Percentiles rank a stretch among this genome's conserved stretches.
Evolutionary conservation across 208 protist genomes (phyloP).

Genomic region (Leishmania gerbilli): DNA sequence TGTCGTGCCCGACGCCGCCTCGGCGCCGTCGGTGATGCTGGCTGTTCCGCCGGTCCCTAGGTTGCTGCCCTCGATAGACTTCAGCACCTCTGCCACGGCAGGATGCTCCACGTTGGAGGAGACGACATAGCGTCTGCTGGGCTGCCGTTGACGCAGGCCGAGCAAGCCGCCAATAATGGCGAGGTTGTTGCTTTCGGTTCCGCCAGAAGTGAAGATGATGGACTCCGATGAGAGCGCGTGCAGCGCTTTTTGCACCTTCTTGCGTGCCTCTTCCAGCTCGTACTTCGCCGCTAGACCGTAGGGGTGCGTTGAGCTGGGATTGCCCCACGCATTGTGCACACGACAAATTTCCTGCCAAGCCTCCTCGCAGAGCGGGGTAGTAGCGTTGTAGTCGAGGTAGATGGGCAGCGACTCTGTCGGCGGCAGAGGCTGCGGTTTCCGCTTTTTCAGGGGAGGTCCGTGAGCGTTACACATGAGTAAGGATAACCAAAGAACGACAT

Average conservation of each 20-base stretch:
- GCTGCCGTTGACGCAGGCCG: slow-evolving; percentile 35
- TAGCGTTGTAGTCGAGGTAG: slow-evolving; percentile 95
- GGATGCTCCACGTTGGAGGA: slow-evolving; percentile 87
- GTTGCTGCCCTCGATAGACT: slow-evolving; percentile 31
- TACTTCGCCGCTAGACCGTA: slow-evolving; percentile 86
- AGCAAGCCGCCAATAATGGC: slow-evolving; percentile 80
- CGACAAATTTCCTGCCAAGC: slow-evolving; percentile 76
- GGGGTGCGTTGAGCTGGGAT: slow-evolving; percentile 88
- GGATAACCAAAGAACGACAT: neutral
- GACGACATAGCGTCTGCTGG: slow-evolving; percentile 55
- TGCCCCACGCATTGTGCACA: slow-evolving; percentile 80
- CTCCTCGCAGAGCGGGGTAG: slow-evolving; percentile 85
- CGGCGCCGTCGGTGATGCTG: neutral
- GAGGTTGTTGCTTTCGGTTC: slow-evolving; percentile 94
- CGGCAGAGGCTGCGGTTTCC: slow-evolving; percentile 54
- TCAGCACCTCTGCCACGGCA: slow-evolving; percentile 84
- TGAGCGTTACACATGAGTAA: slow-evolving; percentile 67
- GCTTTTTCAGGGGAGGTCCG: slow-evolving; percentile 66
- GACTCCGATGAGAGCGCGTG: slow-evolving; percentile 41
- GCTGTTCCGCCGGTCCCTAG: too few relatives aligned
- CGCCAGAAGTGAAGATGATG: slow-evolving; percentile 94
- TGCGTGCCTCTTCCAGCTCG: slow-evolving; percentile 76
- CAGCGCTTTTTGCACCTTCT: slow-evolving; percentile 55
- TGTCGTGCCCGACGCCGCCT: neutral
- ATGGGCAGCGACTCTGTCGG: slow-evolving; percentile 71